Evolutionary conservation across 1,284 basidiomycete genomes (phyloP).

Genomic region (Trichosporon coremiiforme): DNA sequence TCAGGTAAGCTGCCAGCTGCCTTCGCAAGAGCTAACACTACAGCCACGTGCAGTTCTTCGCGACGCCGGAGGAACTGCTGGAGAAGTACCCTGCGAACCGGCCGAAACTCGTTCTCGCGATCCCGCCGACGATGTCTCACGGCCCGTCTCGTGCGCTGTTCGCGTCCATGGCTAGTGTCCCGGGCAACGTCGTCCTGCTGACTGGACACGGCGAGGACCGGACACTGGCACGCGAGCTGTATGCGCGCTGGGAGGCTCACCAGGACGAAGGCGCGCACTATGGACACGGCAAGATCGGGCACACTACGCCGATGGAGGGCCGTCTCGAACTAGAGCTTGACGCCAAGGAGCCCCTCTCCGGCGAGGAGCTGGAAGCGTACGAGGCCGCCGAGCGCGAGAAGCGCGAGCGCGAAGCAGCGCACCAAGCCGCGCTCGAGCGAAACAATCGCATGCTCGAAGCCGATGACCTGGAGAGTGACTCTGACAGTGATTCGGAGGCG

Average conservation of each 20-base stretch:
- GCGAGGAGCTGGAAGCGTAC: slow-evolving; percentile 79
- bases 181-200: slow-evolving; percentile 81
- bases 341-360: slow-evolving; percentile 81
- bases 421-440: slow-evolving; percentile 79
- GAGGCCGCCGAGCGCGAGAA: slow-evolving; percentile 73
- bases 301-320: slow-evolving; percentile 74
- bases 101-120: slow-evolving; percentile 90
- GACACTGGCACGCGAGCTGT: slow-evolving; percentile 76
- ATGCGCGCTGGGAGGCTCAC: slow-evolving; percentile 69
- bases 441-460: slow-evolving; percentile 87
- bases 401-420: slow-evolving; percentile 84
- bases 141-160: slow-evolving; percentile 87
- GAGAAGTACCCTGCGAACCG: slow-evolving; percentile 79
- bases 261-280: slow-evolving; percentile 72
- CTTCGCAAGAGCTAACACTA: neutral
- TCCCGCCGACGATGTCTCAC: slow-evolving; percentile 88
- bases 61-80: slow-evolving; percentile 75
- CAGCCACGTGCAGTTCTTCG: slow-evolving; percentile 87
- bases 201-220: slow-evolving; percentile 76
- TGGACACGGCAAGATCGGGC: slow-evolving; percentile 83
- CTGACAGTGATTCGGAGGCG: slow-evolving; percentile 68
- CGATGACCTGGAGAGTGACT: slow-evolving; percentile 64
- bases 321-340: slow-evolving; percentile 72
- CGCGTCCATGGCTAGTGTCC: slow-evolving; percentile 74
- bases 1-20: slow-evolving; percentile 41